Evolutionary conservation across 2,329 filamentous ascomycete genomes (phyloP), one percentile per base, ranked within the genome.

Genomic region (Cordyceps fumosorosea): DNA sequence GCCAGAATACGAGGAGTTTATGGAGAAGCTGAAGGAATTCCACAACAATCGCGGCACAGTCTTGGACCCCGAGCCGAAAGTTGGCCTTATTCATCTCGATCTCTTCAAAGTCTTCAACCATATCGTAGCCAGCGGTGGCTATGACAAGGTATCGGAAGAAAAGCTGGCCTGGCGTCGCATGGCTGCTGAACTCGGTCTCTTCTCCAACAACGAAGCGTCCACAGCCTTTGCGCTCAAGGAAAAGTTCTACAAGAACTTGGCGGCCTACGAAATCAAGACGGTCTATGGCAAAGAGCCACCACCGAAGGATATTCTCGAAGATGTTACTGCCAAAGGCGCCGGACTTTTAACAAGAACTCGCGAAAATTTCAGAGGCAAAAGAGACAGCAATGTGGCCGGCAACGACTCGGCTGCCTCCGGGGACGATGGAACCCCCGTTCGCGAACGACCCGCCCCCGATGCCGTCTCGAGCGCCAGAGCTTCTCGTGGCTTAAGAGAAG

Each of bases 181-280:
- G 69, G 90, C 89, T 14, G 82, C 87, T 59, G 87, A 92, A 68
- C 88, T 96, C 62, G 85, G 90, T 56, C 84, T 93, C 65, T 86
- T 86, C 70, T 87, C 86, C 62, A 82, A 84, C 69, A 92, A 93
- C 71, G 86, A 90, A 65, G 83, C 91, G 7, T 90, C 91, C n/a
- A 86, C 91, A 63, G 91, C 91, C 16, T 96, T 96, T 76, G 84
- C 89, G 63, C 79, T 96, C 62, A 96, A 96, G 77, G 89, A 89
- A 62, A 87, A 89, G 65, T 96, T 95, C 77, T 96, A 96, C 79
- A 93, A 91, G 74, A 91, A 93, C 69, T 83, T 96, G 51, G 89
- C 89, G 14, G 91, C 92, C 1, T 96, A 89, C 75, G 92, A 96
- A 75, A 95, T 96, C 69, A 85, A 84, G 53, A 88, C 86, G 12